These are phyloP conservation scores for Trichosporon asahii DNA, from an alignment of 1,284 basidiomycete genomes.

Conservation along the genomic window DNA sequence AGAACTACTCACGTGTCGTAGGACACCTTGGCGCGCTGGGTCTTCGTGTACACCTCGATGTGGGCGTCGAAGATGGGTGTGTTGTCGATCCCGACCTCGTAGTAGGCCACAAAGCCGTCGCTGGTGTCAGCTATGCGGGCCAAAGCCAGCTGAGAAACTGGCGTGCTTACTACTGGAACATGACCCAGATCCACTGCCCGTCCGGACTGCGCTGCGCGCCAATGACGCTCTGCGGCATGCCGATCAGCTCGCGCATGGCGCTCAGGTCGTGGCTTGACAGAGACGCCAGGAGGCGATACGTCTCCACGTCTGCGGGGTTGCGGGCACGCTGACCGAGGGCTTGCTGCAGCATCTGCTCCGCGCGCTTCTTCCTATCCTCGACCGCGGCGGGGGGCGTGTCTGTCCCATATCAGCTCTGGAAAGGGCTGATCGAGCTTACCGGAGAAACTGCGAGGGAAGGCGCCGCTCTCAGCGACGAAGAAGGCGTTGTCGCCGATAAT, in stretches of 20 bases:
- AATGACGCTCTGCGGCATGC: conserved; percentile 45
- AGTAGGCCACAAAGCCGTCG: conserved; percentile 40
- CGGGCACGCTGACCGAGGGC: conserved; percentile 29
- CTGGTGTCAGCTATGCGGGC: conserved; percentile 10
- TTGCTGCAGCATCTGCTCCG: conserved; percentile 25
- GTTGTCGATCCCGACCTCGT: conserved; percentile 49
- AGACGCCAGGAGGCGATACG: conserved; percentile 45
- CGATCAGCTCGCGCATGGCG: conserved; percentile 53
- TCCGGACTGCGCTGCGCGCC: conserved; percentile 29
- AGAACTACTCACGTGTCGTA: conserved; percentile 52
- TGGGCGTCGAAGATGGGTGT: conserved; percentile 53
- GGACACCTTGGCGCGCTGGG: conserved; percentile 50
- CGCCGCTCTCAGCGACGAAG: conserved; percentile 34
- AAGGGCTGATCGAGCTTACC: not conserved
- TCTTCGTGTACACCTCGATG: conserved; percentile 52
- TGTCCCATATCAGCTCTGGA: conserved; percentile 42
- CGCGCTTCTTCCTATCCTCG: conserved; percentile 22
- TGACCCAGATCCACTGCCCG: conserved; percentile 17
- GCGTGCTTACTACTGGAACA: conserved; percentile 17
- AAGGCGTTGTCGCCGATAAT: conserved; percentile 53
- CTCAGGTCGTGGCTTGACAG: conserved; percentile 51
- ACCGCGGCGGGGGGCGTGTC: conserved; percentile 37
- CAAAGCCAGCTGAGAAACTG: not conserved
- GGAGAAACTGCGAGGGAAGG: conserved; percentile 17
- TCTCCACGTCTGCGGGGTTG: conserved; percentile 32